A percentile compares a stretch with the other conserved stretches of the same genome.
Evolutionary conservation across 2,329 filamentous ascomycete genomes (phyloP).

Genomic region (Neospermospora avenae): DNA sequence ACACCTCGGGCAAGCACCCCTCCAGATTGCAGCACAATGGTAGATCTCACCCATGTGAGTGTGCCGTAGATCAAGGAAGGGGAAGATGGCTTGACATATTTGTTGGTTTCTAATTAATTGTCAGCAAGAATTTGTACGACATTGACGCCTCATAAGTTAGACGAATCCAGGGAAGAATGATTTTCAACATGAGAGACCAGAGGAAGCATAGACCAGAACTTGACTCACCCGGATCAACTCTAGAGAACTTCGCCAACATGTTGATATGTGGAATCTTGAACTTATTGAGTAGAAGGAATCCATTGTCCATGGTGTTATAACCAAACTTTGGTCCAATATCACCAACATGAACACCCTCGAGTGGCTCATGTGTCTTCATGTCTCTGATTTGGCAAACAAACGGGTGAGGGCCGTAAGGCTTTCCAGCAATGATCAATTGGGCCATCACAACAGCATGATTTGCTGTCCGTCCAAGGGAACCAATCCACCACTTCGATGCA

Average conservation of each 20-base stretch:
- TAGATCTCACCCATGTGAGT: constrained; percentile 70
- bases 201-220: too few species aligned
- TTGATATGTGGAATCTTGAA: constrained; percentile 71
- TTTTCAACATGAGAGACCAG: too few species aligned
- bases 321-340: constrained; percentile 80
- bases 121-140: too few species aligned
- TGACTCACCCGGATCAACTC: constrained; percentile 51
- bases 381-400: constrained; percentile 75
- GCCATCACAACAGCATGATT: constrained; percentile 79
- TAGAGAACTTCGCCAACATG: constrained; percentile 70
- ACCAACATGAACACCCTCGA: constrained; percentile 69
- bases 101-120: constrained; percentile 48
- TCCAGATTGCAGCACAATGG: constrained; percentile 71
- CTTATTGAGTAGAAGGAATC: constrained; percentile 73
- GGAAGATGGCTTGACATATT: constrained; percentile 64
- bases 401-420: constrained; percentile 69
- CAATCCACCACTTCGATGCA: constrained; percentile 83
- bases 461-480: constrained; percentile 70
- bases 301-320: constrained; percentile 72
- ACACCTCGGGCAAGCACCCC: constrained; percentile 70
- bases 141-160: too few species aligned
- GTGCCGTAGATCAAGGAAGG: constrained; percentile 72
- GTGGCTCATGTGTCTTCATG: constrained; percentile 63
- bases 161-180: too few species aligned
- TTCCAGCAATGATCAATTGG: constrained; percentile 66